Base-by-base conservation (phyloP, 78 protist species). In the Dictyostelium brefeldianum region DNA sequence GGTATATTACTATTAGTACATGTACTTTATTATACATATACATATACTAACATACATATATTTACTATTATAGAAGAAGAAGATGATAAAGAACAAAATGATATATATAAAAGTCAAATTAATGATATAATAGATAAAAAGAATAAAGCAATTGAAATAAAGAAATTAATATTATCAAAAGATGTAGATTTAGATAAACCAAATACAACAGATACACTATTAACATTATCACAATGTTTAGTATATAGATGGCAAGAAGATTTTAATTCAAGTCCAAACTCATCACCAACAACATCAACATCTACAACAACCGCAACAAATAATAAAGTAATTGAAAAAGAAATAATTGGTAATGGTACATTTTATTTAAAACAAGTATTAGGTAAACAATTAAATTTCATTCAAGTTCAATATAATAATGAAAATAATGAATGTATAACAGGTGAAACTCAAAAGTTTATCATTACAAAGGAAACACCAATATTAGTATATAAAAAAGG, bases 211-310 rank as follows among this genome's bases (percentile, higher is more conserved):
- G 46, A 73, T 46, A 73, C 71, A 43, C 8, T 78, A 12, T 22
- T 78, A 9, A 78, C 83, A 14, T 2, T 78, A 27, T 78, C 83
- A 5, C 11, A 78, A 48, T 78, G 83, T 56, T 6, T 56, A 1
- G 67, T 78, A 15, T 78, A 78, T 36, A 78, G 20, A 78, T 78
- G 83, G 83, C 36, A 78, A 78, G 83, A 78, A 36, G 83, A 78
- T 36, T 31, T 29, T 41, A n/a, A 18, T 7, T 17, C 29, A 20
- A 14, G 27, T 5, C 57, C 27, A 0, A 25, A 48, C 1, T 43
- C n/a, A 2, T 73, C 59, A 9, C 10, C 43, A 25, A 9, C 29
- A 5, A 25, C 14, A 5, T 0, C 64, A 9, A 56, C 64, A 5
- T 6, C 27, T 6, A 12, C 67, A 18, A 57, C 0, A 9, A 57